Conservation (phyloP, 1,284 basidiomycete species). For the Melampsora larici-populina region DNA sequence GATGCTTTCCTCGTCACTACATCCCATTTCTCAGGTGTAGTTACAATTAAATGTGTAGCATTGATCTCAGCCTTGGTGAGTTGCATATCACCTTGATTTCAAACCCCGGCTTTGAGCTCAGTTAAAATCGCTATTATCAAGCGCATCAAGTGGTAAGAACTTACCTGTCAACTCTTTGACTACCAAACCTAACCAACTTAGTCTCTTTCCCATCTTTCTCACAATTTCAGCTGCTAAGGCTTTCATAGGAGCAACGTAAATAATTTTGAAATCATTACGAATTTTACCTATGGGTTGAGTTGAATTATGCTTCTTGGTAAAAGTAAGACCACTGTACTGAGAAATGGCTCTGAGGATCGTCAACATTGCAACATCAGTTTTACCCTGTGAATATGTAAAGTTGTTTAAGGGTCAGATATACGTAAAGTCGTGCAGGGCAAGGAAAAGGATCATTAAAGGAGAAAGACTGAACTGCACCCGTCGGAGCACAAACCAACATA, state of each 20-base stretch:
- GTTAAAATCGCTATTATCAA: conserved; percentile 6
- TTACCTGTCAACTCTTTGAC: conserved; percentile 87
- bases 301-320: conserved; percentile 65
- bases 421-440: background rate
- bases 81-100: conserved; percentile 84
- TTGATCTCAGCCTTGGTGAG: conserved; percentile 89
- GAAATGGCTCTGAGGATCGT: conserved; percentile 82
- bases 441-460: background rate
- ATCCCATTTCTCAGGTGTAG: conserved; percentile 99
- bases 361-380: conserved; percentile 98
- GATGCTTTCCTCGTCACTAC: conserved; percentile 97
- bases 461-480: conserved; percentile 78
- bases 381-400: conserved; percentile 60
- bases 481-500: conserved; percentile 91
- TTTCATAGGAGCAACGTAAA: conserved; percentile 99
- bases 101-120: background rate
- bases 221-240: conserved; percentile 94
- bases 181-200: conserved; percentile 82
- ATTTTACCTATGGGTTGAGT: conserved; percentile 60
- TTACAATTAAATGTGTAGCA: conserved; percentile 96
- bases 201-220: conserved; percentile 80
- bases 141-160: no score
- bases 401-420: background rate
- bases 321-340: conserved; percentile 65
- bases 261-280: conserved; percentile 73